phyloP scores from a whole-genome alignment of 2,329 filamentous ascomycete species.

The Monosporascus sp. region DNA sequence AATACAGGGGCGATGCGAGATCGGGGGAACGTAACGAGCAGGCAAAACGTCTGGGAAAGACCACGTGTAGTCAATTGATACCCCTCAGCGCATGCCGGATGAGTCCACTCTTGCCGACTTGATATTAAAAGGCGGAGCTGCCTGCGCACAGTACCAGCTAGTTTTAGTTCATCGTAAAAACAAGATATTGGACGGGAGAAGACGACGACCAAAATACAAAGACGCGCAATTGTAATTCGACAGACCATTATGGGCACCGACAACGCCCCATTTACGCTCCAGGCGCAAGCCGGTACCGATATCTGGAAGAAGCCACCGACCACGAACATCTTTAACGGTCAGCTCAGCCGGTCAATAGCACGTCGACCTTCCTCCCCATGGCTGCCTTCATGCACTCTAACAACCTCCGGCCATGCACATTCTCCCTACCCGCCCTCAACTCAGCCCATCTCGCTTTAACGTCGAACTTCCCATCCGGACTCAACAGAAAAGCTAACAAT shows the following conservation, averaged over 20 bases:
- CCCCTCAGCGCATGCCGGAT: background rate
- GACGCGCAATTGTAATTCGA: too few relatives aligned
- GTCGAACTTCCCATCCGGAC: background rate
- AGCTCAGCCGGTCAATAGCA: background rate
- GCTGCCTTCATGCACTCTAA: too few relatives aligned
- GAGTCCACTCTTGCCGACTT: background rate
- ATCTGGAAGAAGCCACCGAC: constrained; percentile 56
- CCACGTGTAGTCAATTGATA: background rate
- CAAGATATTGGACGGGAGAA: background rate
- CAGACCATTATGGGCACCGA: constrained; percentile 1
- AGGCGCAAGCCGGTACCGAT: constrained; percentile 45
- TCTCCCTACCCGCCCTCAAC: too few relatives aligned
- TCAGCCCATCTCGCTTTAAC: too few relatives aligned
- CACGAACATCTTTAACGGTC: constrained; percentile 44
- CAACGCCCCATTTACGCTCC: constrained; percentile 34
- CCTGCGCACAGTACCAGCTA: background rate
- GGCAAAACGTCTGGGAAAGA: too few relatives aligned
- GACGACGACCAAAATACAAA: background rate
- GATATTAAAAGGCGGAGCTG: background rate
- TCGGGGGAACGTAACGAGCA: too few relatives aligned
- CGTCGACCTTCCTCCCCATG: constrained; percentile 23
- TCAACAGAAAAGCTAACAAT: background rate
- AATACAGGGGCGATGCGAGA: too few relatives aligned
- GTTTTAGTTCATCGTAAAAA: background rate
- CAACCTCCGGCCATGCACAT: too few relatives aligned